Percentiles rank a stretch among this genome's conserved stretches.
These are phyloP conservation scores for Komagataella phaffii DNA, from an alignment of 805 yeast species.

Conservation along the genomic window DNA sequence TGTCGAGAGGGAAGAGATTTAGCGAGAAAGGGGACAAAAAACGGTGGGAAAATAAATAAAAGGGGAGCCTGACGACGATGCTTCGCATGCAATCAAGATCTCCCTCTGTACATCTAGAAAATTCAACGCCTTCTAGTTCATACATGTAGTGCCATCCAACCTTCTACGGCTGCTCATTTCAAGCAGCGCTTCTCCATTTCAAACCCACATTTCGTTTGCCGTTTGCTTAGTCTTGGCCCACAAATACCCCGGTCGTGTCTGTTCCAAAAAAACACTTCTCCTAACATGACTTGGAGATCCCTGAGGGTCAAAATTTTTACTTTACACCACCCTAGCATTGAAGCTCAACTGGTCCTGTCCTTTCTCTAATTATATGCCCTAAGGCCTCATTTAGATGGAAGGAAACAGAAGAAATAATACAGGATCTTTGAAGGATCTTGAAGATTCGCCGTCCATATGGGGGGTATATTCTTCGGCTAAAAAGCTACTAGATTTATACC, in stretches of 20 bases:
- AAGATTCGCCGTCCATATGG: slow-evolving; percentile 16
- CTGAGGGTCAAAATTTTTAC: not conserved
- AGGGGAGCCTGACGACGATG: not conserved
- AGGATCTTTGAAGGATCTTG: not conserved
- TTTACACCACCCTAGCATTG: not conserved
- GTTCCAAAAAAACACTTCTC: not conserved
- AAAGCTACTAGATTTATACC: slow-evolving; percentile 17
- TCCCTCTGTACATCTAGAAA: not conserved
- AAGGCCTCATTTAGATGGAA: not conserved
- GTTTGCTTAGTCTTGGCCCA: not conserved
- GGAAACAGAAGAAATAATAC: not conserved
- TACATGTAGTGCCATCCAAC: too few relatives aligned
- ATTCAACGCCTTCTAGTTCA: too few relatives aligned
- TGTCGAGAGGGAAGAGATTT: not conserved
- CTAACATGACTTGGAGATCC: not conserved
- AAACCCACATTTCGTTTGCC: too few relatives aligned
- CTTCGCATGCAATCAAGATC: not conserved
- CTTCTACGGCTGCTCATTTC: too few relatives aligned
- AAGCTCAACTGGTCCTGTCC: not conserved
- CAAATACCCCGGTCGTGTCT: not conserved
- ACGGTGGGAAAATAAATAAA: not conserved
- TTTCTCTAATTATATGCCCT: not conserved
- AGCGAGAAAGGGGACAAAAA: not conserved
- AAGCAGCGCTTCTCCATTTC: too few relatives aligned
- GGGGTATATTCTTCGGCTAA: slow-evolving; percentile 19